Evolutionary conservation across 257 asterid species (phyloP), one percentile per base, ranked within the genome.

Genomic region (Osmanthus fragrans): DNA sequence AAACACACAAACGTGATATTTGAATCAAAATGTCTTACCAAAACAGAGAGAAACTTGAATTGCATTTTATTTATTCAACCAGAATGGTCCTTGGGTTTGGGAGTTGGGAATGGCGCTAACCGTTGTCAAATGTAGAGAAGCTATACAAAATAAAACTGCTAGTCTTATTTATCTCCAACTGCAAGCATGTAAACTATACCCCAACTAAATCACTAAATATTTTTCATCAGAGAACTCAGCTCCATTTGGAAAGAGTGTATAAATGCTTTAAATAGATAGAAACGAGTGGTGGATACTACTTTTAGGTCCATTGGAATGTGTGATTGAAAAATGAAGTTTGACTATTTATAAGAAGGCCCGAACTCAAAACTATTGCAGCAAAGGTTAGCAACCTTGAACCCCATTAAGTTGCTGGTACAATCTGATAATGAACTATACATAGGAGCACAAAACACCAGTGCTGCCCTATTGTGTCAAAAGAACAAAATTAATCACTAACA

Each of bases 91-190:
- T 77, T 73, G 32, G 30, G 66, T 21, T 21, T 58, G 16, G 32
- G 27, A 21, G 29, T 21, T n/a, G 65, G 64, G 15, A 3, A 72
- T 19, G 66, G 58, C 13, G 16, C 40, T 67, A 42, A 47, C 32
- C 10, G 6, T 39, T 54, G 72, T 73, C 45, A 73, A 71, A 76
- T 45, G 33, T 29, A 37, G 72, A 68, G 70, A 78, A 70, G 78
- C 66, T 4, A 63, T 25, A 65, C 37, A 71, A 37, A 45, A 42
- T 12, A 12, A 69, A 71, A 49, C 15, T 58, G 64, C 36, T 36
- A 58, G 49, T 33, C 5, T 78, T 60, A 29, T 76, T 76, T 51
- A 18, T 76, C 76, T 33, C 76, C 36, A 74, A n/a, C 51, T 54
- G 75, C 29, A 42, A 68, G 71, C 42, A 49, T 74, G 58, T 3